Evolutionary conservation across 2,329 filamentous ascomycete genomes (phyloP), one percentile per base, ranked within the genome.

Genomic region (Epicoccum nigrum): DNA sequence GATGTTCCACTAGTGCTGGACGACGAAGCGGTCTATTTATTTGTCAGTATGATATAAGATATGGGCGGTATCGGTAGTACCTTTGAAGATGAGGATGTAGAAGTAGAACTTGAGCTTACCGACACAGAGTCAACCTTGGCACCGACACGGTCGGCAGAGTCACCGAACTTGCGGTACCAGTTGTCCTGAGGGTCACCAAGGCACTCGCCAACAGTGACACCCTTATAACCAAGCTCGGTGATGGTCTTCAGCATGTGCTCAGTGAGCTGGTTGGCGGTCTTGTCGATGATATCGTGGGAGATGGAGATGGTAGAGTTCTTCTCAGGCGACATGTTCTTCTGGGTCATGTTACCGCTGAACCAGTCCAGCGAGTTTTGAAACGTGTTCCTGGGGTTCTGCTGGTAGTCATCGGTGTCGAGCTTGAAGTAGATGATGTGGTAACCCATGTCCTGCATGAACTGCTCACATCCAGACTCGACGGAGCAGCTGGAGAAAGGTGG

Each of bases 401-500:
- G 77, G 76, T 83, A 85, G 68, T 86, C 83, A 38, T 82, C 78
- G 0, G 82, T 77, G 62, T 86, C 82, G 30, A 86, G 70, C 54
- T 85, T 80, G 60, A 83, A 76, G 55, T 81, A 84, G 62, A 82
- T 79, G 61, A 84, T 76, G 59, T 82, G 81, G 74, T 83, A 85
- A 42, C 79, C 79, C 58, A 74, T 62, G 28, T 68, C 62, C 16
- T 59, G 44, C 54, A 74, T 62, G 27, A 68, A 62, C 16, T 59
- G 44, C 54, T 69, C 59, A 54, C 75, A 77, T 15, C 69, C 75
- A 4, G 39, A 45, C 7, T 68, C 68, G 56, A 25, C 23, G 23
- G 23, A 7, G 23, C 77, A 78, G 57, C 75, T 74, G 73, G 69
- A 72, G 55, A 75, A 77, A 13, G 75, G 75, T 5, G 74, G 75